Base-by-base conservation (phyloP, 1,139 yeast genomes). In the Candida sp. region DNA sequence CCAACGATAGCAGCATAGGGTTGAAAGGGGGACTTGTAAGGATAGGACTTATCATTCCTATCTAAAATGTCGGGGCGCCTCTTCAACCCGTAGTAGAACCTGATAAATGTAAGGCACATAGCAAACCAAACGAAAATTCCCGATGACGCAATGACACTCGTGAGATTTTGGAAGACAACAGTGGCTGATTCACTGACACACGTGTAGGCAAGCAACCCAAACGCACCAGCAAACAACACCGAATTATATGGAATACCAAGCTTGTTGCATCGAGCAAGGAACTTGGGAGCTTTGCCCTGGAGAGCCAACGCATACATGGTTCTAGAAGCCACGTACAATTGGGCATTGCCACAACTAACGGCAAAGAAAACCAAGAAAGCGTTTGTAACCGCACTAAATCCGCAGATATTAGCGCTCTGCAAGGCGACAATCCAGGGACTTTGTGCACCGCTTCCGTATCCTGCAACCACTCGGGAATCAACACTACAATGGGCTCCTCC, bases 371-470 rank as follows among this genome's bases (percentile, higher is more conserved):
- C 85, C 58, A 89, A 78, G 50, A 88, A 79, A 0, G 83, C 90
- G 65, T 88, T 86, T 48, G 84, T 75, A 2, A 79, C 88, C 1
- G 86, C 68, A 8, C 91, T 84, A 54, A 84, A 77, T 2, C 77
- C 63, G 62, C 96, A 89, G 28, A 81, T 66, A 1, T 90, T 88
- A 0, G 86, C 86, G 52, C 84, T 78, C 63, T 87, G 92, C 33
- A 90, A 68, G 0, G 96, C 96, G 38, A 90, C 85, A 23, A 88
- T 81, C 92, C 94, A 90, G 0, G 96, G 93, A 53, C 87, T 82
- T 63, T 84, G 89, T 51, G 83, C 81, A 6, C 88, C 90, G 61
- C 80, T 83, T 4, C 82, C 75, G 54, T 69, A 76, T 0, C 85
- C 86, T 1, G 78, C 83, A 67, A 72, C 77, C 3, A 70, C 63